Percentiles rank a stretch among this genome's conserved stretches.
These are phyloP conservation scores for Cryptosporidium andersoni DNA, from an alignment of 169 alveolate genomes.

Conservation along the genomic window DNA sequence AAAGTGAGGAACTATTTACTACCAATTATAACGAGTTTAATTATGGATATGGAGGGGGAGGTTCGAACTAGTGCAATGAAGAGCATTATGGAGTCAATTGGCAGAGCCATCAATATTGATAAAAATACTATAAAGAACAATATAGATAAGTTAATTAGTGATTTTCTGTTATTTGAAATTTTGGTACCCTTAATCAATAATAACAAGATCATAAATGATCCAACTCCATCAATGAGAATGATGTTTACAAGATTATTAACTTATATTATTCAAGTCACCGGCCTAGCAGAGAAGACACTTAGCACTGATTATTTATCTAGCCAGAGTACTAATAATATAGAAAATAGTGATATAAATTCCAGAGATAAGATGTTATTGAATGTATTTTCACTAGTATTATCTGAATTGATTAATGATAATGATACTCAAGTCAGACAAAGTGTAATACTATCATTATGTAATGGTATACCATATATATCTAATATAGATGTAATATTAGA, in stretches of 20 bases:
- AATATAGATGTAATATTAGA: conserved; percentile 15
- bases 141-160: background rate
- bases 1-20: background rate
- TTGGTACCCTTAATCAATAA: conserved; percentile 13
- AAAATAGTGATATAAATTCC: too few species aligned
- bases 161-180: conserved; percentile 17
- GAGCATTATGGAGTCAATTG: conserved; percentile 7
- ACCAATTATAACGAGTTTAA: conserved; percentile 3
- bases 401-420: conserved; percentile 1
- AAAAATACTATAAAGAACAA: background rate
- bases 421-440: conserved; percentile 51
- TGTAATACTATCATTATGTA: conserved; percentile 22
- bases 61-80: conserved; percentile 29
- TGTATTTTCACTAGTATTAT: background rate
- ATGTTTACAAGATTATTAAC: conserved; percentile 7
- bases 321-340: too few species aligned
- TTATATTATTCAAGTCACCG: conserved; percentile 7
- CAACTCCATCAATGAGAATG: conserved; percentile 14
- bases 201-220: conserved; percentile 2
- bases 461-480: conserved; percentile 6
- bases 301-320: background rate
- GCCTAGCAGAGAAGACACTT: background rate
- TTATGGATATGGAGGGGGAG: conserved; percentile 30
- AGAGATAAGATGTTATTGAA: background rate
- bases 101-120: background rate